Base-by-base conservation (phyloP, 2,329 filamentous ascomycete species). In the Plectosphaerella sp. region DNA sequence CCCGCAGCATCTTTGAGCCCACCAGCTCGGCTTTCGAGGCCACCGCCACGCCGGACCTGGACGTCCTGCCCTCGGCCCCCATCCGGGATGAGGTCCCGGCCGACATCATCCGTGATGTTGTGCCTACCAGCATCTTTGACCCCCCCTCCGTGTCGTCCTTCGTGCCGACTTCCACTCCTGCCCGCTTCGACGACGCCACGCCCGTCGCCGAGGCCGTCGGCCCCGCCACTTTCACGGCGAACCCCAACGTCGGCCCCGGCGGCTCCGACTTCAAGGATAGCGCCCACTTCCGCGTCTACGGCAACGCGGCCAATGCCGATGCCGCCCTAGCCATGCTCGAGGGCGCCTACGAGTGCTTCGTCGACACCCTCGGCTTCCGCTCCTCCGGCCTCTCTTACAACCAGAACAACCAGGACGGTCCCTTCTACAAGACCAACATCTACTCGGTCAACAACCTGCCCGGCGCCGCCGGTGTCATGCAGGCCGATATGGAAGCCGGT, bases 351-450 rank as follows among this genome's bases (percentile, higher is more conserved):
- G 65, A 69, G 28, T 73, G 71, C 58, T 73, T 72, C 50, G 63
- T 72, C 1, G 62, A 57, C 24, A 64, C 61, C 1, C 63, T 72
- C 3, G 67, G 66, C 16, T 73, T 66, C 65, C 65, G 71, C 3
- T 72, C 71, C 0, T 61, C 71, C 0, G 71, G 70, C 11, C 59
- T 71, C 8, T 69, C 68, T 0, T 71, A 64, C 51, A 67, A 68
- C 48, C 58, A 63, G 1, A 62, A 59, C 2, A 57, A 59, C 10
- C 66, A 70, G 33, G 59, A 61, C 45, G 73, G 73, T 0, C 69
- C 73, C 0, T 75, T 61, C 54, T 70, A 69, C 57, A 79, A 79
- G 61, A 69, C 70, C 45, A 78, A 78, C 54, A 51, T 77, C 36
- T 79, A 77, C 60, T 61, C 66, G 1, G 70, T 77, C 20, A 60